Conservation (phyloP, 768 basidiomycete species). For the Clathrus columnatus region DNA sequence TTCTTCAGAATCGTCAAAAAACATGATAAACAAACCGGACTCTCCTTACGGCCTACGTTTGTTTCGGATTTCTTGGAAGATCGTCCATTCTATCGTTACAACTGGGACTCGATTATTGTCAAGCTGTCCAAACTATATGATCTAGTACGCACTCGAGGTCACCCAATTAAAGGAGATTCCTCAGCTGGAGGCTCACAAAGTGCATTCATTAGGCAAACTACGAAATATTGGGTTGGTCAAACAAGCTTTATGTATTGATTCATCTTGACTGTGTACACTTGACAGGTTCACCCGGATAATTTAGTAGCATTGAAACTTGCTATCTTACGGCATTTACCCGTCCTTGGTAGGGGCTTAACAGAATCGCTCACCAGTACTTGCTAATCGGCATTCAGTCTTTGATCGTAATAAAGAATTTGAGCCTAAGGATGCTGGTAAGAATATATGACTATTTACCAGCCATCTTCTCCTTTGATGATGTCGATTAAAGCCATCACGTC, state of each 20-base stretch:
- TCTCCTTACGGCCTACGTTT: conserved; percentile 77
- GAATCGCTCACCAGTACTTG: not conserved
- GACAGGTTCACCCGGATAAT: conserved; percentile 81
- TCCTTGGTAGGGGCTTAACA: conserved; percentile 55
- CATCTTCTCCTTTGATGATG: not conserved
- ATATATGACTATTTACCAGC: not conserved
- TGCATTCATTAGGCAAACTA: conserved; percentile 97
- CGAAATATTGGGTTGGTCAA: conserved; percentile 92
- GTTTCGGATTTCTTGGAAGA: conserved; percentile 87
- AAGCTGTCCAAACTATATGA: conserved; percentile 93
- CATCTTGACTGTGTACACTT: conserved; percentile 1
- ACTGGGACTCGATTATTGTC: conserved; percentile 93
- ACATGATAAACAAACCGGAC: conserved; percentile 94
- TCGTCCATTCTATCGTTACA: conserved; percentile 93
- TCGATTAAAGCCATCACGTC: conserved; percentile 74
- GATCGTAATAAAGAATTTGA: conserved; percentile 92
- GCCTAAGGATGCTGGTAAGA: conserved; percentile 63
- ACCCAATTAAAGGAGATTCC: conserved; percentile 89
- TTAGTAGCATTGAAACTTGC: conserved; percentile 89
- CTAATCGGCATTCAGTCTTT: conserved; percentile 51
- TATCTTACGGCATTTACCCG: conserved; percentile 86
- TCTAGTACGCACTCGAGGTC: conserved; percentile 89
- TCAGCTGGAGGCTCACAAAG: conserved; percentile 93
- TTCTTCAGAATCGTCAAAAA: conserved; percentile 41
- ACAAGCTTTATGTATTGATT: not conserved